Conservation (phyloP, 345 rosid species). For the Ricinus communis region DNA sequence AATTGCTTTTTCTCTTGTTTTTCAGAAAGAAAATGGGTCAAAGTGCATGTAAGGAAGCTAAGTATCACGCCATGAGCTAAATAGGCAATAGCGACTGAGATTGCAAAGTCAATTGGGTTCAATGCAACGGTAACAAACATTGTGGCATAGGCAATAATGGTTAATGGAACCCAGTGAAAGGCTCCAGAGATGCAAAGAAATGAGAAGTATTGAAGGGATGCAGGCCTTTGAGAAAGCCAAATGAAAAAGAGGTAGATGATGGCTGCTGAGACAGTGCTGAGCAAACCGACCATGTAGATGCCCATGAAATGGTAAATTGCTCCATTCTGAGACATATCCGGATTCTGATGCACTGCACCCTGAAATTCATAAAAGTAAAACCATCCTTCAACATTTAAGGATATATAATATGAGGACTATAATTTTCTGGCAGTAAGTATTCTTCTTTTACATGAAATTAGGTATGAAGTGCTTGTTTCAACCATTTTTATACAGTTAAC, state of each 20-base stretch:
- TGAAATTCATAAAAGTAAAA: constrained; percentile 21
- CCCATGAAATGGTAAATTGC: constrained; percentile 47
- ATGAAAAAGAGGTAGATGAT: constrained; percentile 42
- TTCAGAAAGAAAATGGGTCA: constrained; percentile 35
- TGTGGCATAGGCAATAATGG: constrained; percentile 40
- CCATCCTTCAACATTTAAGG: too few species aligned
- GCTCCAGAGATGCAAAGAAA: constrained; percentile 57
- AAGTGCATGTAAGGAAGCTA: constrained; percentile 43
- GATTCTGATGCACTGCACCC: constrained; percentile 20
- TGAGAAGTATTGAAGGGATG: constrained; percentile 42
- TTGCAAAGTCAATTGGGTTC: constrained; percentile 39
- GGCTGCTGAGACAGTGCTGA: constrained; percentile 57
- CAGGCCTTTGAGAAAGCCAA: constrained; percentile 30
- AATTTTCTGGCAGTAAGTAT: too few species aligned
- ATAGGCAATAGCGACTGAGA: constrained; percentile 38
- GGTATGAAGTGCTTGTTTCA: too few species aligned
- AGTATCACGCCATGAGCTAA: constrained; percentile 54
- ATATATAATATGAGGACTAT: too few species aligned
- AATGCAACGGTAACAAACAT: constrained; percentile 33
- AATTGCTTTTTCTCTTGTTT: constrained; percentile 33
- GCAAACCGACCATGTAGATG: constrained; percentile 52
- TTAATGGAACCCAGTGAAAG: constrained; percentile 63
- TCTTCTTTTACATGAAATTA: too few species aligned
- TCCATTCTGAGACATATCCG: constrained; percentile 15
- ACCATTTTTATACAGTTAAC: too few species aligned